These are phyloP conservation scores for Hirschfeldia incana DNA, from an alignment of 345 rosid genomes.

Conservation along the genomic window DNA sequence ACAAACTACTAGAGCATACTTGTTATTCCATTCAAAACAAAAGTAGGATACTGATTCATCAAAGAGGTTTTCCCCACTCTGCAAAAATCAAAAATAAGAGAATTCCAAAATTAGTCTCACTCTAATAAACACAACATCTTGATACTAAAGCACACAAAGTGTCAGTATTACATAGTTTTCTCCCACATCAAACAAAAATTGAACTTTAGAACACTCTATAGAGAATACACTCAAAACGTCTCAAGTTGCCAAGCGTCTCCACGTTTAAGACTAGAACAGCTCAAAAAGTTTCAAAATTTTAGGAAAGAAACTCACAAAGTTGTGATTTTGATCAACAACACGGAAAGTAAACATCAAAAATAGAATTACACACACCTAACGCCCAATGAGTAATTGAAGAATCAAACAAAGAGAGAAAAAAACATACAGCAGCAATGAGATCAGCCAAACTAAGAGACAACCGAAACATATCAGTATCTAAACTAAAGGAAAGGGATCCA, in stretches of 20 bases:
- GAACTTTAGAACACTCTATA: no score
- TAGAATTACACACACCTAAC: not conserved
- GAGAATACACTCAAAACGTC: no score
- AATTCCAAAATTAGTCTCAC: not conserved
- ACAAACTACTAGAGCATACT: not conserved
- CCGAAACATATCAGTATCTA: constrained; percentile 3
- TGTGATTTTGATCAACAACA: constrained; percentile 13
- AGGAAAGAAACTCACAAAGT: not conserved
- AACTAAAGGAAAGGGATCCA: not conserved
- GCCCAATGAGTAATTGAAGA: not conserved
- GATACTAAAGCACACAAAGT: no score
- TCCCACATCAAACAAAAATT: no score
- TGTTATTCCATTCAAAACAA: constrained; percentile 1
- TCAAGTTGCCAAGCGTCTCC: no score
- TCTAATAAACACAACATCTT: not conserved
- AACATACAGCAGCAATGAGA: not conserved
- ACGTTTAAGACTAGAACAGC: no score
- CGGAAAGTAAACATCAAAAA: not conserved
- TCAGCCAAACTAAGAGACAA: constrained; percentile 5
- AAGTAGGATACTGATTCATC: constrained; percentile 93
- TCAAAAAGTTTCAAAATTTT: not conserved
- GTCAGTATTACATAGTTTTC: no score
- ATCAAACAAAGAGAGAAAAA: not conserved
- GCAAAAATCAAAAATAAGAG: constrained; percentile 34
- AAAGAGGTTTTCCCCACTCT: constrained; percentile 97